Base-by-base conservation (phyloP, 257 asterid genomes). In the Cynanchum wilfordii region DNA sequence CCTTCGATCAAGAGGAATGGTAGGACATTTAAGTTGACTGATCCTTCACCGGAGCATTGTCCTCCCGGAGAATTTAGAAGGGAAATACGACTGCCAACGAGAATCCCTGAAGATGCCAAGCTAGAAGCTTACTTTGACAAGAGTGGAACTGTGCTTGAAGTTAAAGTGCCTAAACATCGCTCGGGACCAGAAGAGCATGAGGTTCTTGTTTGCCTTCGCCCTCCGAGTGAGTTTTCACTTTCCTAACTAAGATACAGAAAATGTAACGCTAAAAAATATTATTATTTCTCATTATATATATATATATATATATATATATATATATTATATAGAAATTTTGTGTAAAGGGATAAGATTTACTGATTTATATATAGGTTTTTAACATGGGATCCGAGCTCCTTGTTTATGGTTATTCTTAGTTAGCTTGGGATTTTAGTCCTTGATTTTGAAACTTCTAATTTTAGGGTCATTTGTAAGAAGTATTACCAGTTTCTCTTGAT, bases 131-230 rank as follows among this genome's bases (percentile, higher is more conserved):
- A 87, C 72, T 89, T 88, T 47, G 96, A 90, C 80, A 84, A 84
- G 77, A 87, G 82, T 10, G 86, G 91, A n/a, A 79, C 92, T 0
- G 76, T 87, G 25, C 93, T 90, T 29, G 97, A 90, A 81, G 81
- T 90, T 72, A 86, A 84, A 70, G 96, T 89, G 72, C 97, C 97
- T 10, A 90, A 90, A 68, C 83, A 84, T 76, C 85, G 87, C 1
- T 80, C 76, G 29, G 95, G 89, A 16, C 93, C 92, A 2, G 93
- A 89, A 84, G 97, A 89, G 85, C 97, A 89, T 19, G 96, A 90
- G 83, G 97, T 90, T 77, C 78, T 81, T 17, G 89, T 90, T 59
- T 86, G 87, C 83, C 96, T 89, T 76, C 90, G 91, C 62, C 97
- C 96, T 11, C 87, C 90, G 2, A 86, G 82, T 71, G 93, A 89